Base-by-base conservation (phyloP, 1,284 basidiomycete species). In the Trichosporon sp. region DNA sequence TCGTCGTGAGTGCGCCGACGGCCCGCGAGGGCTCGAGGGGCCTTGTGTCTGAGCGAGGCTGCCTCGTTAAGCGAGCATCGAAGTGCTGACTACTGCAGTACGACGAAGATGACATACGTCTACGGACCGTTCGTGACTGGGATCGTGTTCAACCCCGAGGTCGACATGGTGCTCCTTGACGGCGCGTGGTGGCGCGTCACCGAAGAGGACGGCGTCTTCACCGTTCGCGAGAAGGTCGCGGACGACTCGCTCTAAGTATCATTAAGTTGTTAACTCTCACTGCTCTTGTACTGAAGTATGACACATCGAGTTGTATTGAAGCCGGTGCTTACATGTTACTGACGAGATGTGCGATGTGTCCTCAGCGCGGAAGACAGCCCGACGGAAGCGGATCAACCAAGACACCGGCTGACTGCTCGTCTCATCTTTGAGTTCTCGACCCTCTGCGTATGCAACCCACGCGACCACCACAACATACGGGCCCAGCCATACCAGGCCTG, bases 101-200 rank as follows among this genome's bases (percentile, higher is more conserved):
- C 36, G 37, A 59, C 34, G 14, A 46, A 21, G 29, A 58, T 60
- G 36, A 56, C 61, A 13, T 64, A 44, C 54, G 56, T 63, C 9
- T 46, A 64, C 27, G 65, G 65, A 2, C 65, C 65, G n/a, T 64
- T 67, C 46, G 58, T 44, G 6, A 62, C 65, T 6, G 56, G 61
- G 16, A 23, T 68, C 7, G 23, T 65, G 16, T 52, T 54, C 37
- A 60, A 40, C 33, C 54, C 58, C 16, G 62, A 65, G 7, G 64
- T 68, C 16, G 67, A 68, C 60, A 65, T 68, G 64, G 56, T 68
- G 10, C 59, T 65, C 4, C 60, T 68, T 10, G 67, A 68, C 49
- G 60, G 54, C 7, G 49, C 54, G 7, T 68, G 67, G 67, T 68
- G 67, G 67, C 61, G 64, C 32, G 46, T 40, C 49, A 57, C 54